phyloP scores from a whole-genome alignment of 1,284 basidiomycete species.

The Trametes pubescens region DNA sequence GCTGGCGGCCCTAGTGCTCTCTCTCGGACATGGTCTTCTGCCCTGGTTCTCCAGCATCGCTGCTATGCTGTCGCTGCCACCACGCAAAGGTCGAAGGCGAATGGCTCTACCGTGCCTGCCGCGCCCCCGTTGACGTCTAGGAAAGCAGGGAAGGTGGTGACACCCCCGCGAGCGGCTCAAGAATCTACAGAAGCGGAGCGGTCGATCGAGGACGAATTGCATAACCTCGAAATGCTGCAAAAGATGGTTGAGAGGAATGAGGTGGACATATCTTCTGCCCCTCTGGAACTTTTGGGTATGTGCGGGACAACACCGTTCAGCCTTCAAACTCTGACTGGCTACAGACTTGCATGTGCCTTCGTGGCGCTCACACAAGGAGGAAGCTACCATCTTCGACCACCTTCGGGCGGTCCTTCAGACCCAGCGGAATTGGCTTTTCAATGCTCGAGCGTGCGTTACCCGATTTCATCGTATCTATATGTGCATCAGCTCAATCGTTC shows the following conservation, averaged over 20 bases:
- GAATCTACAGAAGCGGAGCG: not conserved
- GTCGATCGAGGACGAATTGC: constrained; percentile 20
- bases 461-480: no score
- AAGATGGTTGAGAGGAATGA: constrained; percentile 25
- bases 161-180: constrained; percentile 15
- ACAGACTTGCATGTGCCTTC: constrained; percentile 45
- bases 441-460: constrained; percentile 36
- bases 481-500: not conserved
- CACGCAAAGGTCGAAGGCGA: constrained; percentile 27
- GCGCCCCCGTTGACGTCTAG: constrained; percentile 22
- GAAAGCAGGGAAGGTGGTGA: constrained; percentile 17
- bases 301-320: not conserved
- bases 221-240: constrained; percentile 18
- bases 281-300: constrained; percentile 29
- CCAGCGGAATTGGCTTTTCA: constrained; percentile 40
- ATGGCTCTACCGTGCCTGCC: constrained; percentile 18
- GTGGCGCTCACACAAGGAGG: constrained; percentile 32
- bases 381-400: constrained; percentile 40
- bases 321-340: not conserved
- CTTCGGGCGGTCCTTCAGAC: constrained; percentile 31
- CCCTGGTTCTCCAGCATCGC: constrained; percentile 25
- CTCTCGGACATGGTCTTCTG: constrained; percentile 27
- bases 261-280: constrained; percentile 27
- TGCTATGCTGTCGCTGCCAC: constrained; percentile 22
- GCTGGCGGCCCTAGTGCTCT: constrained; percentile 19